A percentile compares a stretch with the other conserved stretches of the same genome.
These are phyloP conservation scores for Vararia minispora DNA, from an alignment of 768 basidiomycete genomes.

Conservation along the genomic window DNA sequence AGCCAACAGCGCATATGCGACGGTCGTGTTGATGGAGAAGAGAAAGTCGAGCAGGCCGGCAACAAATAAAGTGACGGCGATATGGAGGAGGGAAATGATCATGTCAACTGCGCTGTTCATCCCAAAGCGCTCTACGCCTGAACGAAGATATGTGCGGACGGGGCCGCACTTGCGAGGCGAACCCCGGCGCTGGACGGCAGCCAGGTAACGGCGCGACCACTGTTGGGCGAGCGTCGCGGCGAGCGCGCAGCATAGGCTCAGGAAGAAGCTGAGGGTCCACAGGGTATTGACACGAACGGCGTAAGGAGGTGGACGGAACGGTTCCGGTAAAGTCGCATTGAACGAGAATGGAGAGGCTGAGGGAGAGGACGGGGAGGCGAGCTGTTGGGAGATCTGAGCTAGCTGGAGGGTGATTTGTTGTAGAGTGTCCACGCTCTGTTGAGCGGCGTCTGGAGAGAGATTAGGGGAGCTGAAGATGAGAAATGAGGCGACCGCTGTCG, in stretches of 20 bases:
- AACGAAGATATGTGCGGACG: conserved; percentile 7
- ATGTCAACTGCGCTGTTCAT: conserved; percentile 3
- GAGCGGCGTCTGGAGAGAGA: conserved; percentile 7
- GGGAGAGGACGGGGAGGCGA: conserved; percentile 3
- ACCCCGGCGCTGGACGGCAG: not conserved
- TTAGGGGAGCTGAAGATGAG: conserved; percentile 10
- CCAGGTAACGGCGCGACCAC: conserved; percentile 7
- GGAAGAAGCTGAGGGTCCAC: conserved; percentile 12
- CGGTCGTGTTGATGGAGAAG: conserved; percentile 1
- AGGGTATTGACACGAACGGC: conserved; percentile 9
- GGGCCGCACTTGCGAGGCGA: not conserved
- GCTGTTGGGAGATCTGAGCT: conserved; percentile 4
- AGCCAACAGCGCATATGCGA: not conserved
- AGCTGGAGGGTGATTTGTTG: conserved; percentile 3
- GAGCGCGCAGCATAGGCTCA: conserved; percentile 7
- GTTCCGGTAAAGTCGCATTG: not conserved
- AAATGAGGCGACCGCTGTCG: conserved; percentile 10
- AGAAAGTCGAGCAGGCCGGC: conserved; percentile 5
- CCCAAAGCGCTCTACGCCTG: conserved; percentile 1
- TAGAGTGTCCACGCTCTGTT: not conserved
- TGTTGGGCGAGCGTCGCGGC: conserved; percentile 9
- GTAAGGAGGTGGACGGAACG: not conserved
- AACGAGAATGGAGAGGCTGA: not conserved
- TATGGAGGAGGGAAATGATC: conserved; percentile 1
- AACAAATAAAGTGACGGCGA: conserved; percentile 6